A percentile compares a stretch with the other conserved stretches of the same genome.
These are phyloP conservation scores for Gaeumannomyces sp. DNA, from an alignment of 2,329 filamentous ascomycete genomes.

Conservation along the genomic window DNA sequence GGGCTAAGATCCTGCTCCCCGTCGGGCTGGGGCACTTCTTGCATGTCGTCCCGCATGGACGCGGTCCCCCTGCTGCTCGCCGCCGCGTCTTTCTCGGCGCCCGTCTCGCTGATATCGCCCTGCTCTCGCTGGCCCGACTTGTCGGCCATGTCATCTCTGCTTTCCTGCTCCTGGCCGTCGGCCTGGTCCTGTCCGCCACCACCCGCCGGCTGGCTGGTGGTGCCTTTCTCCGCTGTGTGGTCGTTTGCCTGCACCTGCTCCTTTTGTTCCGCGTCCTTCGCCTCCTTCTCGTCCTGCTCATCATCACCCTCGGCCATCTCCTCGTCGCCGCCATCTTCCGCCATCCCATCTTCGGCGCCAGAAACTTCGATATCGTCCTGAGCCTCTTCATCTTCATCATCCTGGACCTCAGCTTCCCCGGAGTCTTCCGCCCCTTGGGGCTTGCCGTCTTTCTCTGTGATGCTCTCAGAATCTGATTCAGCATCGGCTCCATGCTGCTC, in stretches of 20 bases:
- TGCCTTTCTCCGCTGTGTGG: conserved; percentile 53
- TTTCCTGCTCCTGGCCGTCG: conserved; percentile 13
- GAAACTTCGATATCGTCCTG: conserved; percentile 36
- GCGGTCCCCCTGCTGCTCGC: conserved; percentile 54
- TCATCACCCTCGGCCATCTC: conserved; percentile 31
- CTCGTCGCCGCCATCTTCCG: conserved; percentile 24
- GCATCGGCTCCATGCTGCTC: conserved; percentile 27
- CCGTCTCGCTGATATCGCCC: conserved; percentile 59
- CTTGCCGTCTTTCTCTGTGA: conserved; percentile 35
- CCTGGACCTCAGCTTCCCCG: conserved; percentile 26
- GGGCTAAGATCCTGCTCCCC: conserved; percentile 29
- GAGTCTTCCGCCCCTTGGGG: conserved; percentile 38
- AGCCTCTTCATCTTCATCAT: conserved; percentile 27
- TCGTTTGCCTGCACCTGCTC: conserved; percentile 42
- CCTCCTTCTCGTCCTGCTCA: conserved; percentile 31
- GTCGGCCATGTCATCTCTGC: conserved; percentile 51
- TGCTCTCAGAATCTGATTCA: conserved; percentile 21
- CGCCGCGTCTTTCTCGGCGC: conserved; percentile 50
- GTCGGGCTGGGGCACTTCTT: conserved; percentile 31
- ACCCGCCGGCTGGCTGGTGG: conserved; percentile 57
- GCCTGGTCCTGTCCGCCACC: conserved; percentile 57
- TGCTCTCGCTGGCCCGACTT: conserved; percentile 59
- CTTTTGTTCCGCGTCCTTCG: conserved; percentile 33
- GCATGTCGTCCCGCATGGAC: conserved; percentile 40
- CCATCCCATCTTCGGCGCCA: conserved; percentile 30